Percentiles rank a stretch among this genome's conserved stretches.
phyloP scores from a whole-genome alignment of 139 green algal genomes.

The Chlamydomonas eustigma region DNA sequence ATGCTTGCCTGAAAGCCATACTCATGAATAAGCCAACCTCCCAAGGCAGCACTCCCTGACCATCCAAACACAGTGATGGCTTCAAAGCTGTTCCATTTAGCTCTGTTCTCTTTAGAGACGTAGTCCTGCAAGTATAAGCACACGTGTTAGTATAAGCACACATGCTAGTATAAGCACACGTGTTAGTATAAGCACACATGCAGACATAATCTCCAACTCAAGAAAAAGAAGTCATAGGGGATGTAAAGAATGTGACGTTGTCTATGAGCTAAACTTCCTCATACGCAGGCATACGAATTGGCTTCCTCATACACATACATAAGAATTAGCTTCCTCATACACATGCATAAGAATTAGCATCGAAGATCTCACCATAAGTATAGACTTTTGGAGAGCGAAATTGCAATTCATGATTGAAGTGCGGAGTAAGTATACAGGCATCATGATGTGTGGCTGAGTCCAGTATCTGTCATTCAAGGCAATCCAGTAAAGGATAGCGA shows the following conservation, averaged over 20 bases:
- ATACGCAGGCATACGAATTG: too few species aligned
- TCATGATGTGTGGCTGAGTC: constrained; percentile 31
- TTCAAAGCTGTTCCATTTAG: constrained; percentile 48
- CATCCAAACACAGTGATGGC: constrained; percentile 42
- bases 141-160: not conserved
- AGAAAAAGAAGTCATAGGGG: too few species aligned
- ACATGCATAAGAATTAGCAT: constrained; percentile 15
- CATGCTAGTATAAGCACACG: not conserved
- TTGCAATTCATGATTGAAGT: constrained; percentile 45
- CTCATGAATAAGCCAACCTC: constrained; percentile 47
- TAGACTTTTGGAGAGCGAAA: constrained; percentile 36
- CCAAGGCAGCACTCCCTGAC: constrained; percentile 47
- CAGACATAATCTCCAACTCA: too few species aligned
- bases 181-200: not conserved
- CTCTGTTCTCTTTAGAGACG: constrained; percentile 41
- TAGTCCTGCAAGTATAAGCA: constrained; percentile 11
- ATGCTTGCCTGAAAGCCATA: constrained; percentile 34
- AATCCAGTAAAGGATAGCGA: constrained; percentile 44
- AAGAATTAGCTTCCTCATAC: not conserved
- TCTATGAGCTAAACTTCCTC: too few species aligned
- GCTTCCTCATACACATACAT: not conserved
- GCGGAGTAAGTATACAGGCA: constrained; percentile 44
- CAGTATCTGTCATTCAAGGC: constrained; percentile 23
- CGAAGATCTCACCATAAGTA: constrained; percentile 39
- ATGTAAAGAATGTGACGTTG: too few species aligned